Conservation (phyloP, 2,329 filamentous ascomycete species). For the Sclerotinia borealis region DNA sequence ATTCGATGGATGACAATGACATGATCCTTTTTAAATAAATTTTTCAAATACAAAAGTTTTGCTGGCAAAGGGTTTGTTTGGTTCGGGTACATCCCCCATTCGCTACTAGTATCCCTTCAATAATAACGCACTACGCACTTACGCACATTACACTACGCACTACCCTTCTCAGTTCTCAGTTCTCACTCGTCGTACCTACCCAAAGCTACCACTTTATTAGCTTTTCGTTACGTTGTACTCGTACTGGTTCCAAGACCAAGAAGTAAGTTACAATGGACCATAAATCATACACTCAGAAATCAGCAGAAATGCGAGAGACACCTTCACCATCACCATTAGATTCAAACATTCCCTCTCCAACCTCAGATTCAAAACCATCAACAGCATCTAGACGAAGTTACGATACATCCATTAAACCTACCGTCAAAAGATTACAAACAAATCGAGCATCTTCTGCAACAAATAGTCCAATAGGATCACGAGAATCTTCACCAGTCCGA, state of each 20-base stretch:
- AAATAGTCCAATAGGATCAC: conserved; percentile 41
- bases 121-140: not conserved
- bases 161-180: too few species aligned
- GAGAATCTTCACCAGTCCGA: conserved; percentile 41
- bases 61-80: not conserved
- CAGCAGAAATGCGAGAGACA: conserved; percentile 9
- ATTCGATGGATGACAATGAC: not conserved
- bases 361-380: not conserved
- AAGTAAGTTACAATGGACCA: conserved; percentile 12
- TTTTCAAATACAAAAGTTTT: conserved; percentile 3
- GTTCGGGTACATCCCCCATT: conserved; percentile 8
- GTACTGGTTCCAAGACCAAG: not conserved
- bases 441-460: conserved; percentile 34
- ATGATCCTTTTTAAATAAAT: not conserved
- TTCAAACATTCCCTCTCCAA: conserved; percentile 3
- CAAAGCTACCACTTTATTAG: conserved; percentile 1
- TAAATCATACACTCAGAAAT: not conserved
- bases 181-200: conserved; percentile 9
- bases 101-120: not conserved
- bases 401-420: conserved; percentile 24
- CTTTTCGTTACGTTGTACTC: conserved; percentile 12
- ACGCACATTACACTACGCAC: not conserved
- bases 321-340: conserved; percentile 4
- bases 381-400: conserved; percentile 16
- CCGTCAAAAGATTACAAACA: conserved; percentile 24